Evolutionary conservation across 2,329 filamentous ascomycete genomes (phyloP).

Genomic region (Nemania diffusa): DNA sequence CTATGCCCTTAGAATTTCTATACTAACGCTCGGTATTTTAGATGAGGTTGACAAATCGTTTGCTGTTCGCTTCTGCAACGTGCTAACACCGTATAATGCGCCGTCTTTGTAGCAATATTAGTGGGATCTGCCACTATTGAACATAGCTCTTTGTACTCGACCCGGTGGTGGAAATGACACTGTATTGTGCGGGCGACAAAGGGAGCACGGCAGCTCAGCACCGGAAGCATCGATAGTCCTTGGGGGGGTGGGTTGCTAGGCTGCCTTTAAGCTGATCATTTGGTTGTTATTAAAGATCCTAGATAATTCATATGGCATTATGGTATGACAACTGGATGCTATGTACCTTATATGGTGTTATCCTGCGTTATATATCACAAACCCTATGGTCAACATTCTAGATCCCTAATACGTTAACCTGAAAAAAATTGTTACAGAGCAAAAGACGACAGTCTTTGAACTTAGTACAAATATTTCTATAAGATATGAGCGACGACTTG

Average conservation of each 20-base stretch:
- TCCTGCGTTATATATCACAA: neutral
- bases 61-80: neutral
- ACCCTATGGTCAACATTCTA: neutral
- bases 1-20: neutral
- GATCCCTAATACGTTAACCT: no score
- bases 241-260: neutral
- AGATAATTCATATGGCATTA: neutral
- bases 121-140: neutral
- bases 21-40: neutral
- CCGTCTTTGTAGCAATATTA: neutral
- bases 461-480: no score
- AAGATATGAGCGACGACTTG: no score
- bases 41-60: neutral
- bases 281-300: neutral
- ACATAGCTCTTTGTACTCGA: neutral
- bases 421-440: no score
- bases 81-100: neutral
- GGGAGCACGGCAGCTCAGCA: neutral
- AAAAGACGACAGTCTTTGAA: no score
- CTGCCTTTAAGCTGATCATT: constrained; percentile 5
- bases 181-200: neutral
- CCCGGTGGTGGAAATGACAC: neutral
- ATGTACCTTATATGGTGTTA: neutral
- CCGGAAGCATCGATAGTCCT: constrained; percentile 25
- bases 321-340: no score